Evolutionary conservation across 768 basidiomycete genomes (phyloP), one percentile per base, ranked within the genome.

Genomic region (Psilocybe azurescens): DNA sequence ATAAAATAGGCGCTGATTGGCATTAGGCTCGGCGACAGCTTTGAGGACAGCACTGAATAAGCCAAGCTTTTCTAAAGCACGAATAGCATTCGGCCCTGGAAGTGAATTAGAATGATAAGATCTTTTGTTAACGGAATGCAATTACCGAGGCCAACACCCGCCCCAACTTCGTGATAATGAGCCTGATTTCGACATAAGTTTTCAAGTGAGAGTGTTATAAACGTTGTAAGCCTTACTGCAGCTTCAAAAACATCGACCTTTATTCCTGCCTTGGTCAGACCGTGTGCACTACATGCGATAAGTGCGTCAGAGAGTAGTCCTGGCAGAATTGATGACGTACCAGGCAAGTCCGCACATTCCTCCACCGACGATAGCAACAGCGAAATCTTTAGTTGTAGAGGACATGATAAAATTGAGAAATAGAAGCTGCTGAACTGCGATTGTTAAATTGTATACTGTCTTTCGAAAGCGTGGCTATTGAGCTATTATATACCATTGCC

Each of bases 321-420:
- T 24, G 24, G 24, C 24, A 24, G 2, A 24, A 24, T 24, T 38
- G 18, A 28, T 6, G 50, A 64, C 62, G 29, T 61, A 76, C 77
- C 79, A 81, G 1, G 80, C 75, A 13, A 87, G 69, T 7, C 85
- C 84, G 59, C 79, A 81, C 70, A 87, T 79, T 10, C 86, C 85
- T 20, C 85, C 85, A 24, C 86, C 86, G 2, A 87, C 75, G 33
- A 87, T 80, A 0, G 84, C 84, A 30, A 87, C 75, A 30, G 74
- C 73, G 62, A 86, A 80, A 66, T 80, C 78, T 62, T 81, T 82
- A 28, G 56, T 54, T 62, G 63, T 47, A 18, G 51, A 29, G 41
- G 65, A 59, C 38, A 60, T 59, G 14, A 36, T 14, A 18, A n/a
- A 50, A n/a, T 44, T 44, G 41, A 44, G n/a, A 9, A 44, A 44